Conservation (phyloP, 2,329 filamentous ascomycete genomes). For the Alternaria gaisen region DNA sequence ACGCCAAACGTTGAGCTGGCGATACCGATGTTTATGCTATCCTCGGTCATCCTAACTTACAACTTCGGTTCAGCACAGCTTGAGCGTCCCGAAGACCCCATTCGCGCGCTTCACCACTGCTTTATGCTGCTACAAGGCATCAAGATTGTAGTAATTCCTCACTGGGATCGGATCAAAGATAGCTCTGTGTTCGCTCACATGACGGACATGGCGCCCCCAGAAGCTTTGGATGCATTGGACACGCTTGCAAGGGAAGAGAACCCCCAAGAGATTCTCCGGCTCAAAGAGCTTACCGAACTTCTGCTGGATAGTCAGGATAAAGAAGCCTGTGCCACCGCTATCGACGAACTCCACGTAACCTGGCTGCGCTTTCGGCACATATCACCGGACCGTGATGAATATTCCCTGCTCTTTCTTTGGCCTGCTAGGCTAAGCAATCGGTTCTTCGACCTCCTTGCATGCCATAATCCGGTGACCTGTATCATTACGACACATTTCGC, state of each 20-base stretch:
- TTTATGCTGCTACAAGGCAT: constrained; percentile 42
- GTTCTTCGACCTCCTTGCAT: constrained; percentile 37
- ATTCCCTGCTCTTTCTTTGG: constrained; percentile 38
- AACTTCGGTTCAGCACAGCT: constrained; percentile 41
- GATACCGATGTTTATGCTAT: constrained; percentile 43
- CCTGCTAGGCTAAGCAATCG: constrained; percentile 30
- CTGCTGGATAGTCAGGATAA: constrained; percentile 30
- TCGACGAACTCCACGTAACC: constrained; percentile 33
- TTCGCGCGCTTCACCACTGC: constrained; percentile 39
- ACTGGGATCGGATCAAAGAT: constrained; percentile 32
- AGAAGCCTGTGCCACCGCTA: constrained; percentile 33
- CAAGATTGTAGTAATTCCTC: constrained; percentile 34
- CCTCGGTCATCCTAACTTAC: constrained; percentile 39
- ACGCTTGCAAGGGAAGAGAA: constrained; percentile 22
- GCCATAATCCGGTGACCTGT: constrained; percentile 40
- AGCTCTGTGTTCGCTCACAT: constrained; percentile 27
- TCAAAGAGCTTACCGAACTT: constrained; percentile 36
- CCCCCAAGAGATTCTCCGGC: constrained; percentile 30
- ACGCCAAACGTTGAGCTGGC: constrained; percentile 30
- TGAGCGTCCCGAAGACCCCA: constrained; percentile 39
- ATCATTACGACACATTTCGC: constrained; percentile 42
- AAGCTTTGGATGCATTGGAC: constrained; percentile 23
- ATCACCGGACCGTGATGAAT: constrained; percentile 31
- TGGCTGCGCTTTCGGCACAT: constrained; percentile 31
- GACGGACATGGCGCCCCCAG: constrained; percentile 20